These are phyloP conservation scores for Telfairia occidentalis DNA, from an alignment of 331 rosid genomes.

Conservation along the genomic window DNA sequence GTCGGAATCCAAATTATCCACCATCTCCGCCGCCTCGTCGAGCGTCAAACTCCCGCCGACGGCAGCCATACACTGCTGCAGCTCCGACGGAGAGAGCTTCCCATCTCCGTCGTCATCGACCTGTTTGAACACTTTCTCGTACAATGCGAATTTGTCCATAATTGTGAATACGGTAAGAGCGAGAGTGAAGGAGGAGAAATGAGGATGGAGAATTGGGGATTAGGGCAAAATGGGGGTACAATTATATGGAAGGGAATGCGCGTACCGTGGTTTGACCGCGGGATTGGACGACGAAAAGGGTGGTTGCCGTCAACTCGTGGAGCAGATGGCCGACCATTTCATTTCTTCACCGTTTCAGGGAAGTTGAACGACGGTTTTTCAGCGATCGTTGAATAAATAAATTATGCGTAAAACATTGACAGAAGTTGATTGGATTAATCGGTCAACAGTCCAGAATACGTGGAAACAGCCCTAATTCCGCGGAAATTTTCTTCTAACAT, in stretches of 20 bases:
- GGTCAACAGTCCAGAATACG: background rate
- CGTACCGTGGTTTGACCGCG: constrained; percentile 10
- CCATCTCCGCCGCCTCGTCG: constrained; percentile 31
- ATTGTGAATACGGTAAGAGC: background rate
- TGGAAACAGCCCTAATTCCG: background rate
- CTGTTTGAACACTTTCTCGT: constrained; percentile 47
- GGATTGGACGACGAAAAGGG: background rate
- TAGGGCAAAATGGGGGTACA: background rate
- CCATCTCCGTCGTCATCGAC: constrained; percentile 62
- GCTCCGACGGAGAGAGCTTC: constrained; percentile 49
- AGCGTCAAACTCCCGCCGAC: constrained; percentile 34
- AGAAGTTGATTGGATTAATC: background rate
- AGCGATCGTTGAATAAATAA: background rate
- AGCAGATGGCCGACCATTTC: background rate
- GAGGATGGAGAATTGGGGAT: background rate
- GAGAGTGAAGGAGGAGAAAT: background rate
- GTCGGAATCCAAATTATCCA: constrained; percentile 33
- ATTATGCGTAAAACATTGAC: background rate
- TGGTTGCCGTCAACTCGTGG: background rate
- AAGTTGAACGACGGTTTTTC: background rate
- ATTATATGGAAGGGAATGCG: constrained; percentile 6
- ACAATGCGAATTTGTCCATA: constrained; percentile 31
- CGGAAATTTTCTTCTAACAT: background rate
- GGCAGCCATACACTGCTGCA: constrained; percentile 36
- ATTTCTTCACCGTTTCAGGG: background rate